Conservation (phyloP, 208 protist species). For the Acanthamoeba castellanii region DNA sequence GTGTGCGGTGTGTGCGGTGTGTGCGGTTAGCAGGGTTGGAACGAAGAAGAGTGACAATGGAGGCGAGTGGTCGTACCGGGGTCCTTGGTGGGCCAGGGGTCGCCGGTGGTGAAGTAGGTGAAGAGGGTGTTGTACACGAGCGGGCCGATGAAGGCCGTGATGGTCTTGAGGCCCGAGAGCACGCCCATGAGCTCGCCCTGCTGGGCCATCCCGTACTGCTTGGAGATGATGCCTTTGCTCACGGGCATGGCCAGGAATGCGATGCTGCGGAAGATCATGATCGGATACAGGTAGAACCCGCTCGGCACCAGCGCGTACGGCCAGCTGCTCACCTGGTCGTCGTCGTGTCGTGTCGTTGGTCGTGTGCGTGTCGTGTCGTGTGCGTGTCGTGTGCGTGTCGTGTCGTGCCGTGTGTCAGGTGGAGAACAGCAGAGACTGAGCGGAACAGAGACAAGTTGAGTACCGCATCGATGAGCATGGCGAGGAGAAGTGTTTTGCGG, state of each 20-base stretch:
- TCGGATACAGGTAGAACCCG: slow-evolving; percentile 53
- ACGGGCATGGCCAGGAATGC: slow-evolving; percentile 7
- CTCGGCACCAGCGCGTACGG: slow-evolving; percentile 34
- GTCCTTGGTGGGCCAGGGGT: slow-evolving; percentile 52
- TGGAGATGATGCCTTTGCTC: slow-evolving; percentile 36
- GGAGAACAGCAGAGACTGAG: not conserved
- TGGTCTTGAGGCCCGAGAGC: slow-evolving; percentile 56
- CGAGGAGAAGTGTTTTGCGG: slow-evolving; percentile 9
- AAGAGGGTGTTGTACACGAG: slow-evolving; percentile 43
- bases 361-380: not conserved
- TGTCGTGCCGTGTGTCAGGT: not conserved
- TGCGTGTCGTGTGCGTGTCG: no score
- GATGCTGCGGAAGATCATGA: slow-evolving; percentile 56
- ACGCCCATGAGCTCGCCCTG: slow-evolving; percentile 65
- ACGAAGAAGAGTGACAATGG: not conserved
- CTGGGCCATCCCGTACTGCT: slow-evolving; percentile 15
- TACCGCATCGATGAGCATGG: slow-evolving; percentile 50
- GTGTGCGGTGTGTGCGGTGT: not conserved
- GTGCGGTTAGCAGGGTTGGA: not conserved
- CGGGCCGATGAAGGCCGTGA: slow-evolving; percentile 21
- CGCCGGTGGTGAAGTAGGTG: not conserved
- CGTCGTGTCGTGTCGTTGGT: not conserved
- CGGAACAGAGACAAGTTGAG: not conserved
- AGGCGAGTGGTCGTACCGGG: not conserved
- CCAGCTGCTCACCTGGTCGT: slow-evolving; percentile 7